These are phyloP conservation scores for Chrysoporthe deuterocubensis DNA, from an alignment of 2,329 filamentous ascomycete species.

Conservation along the genomic window DNA sequence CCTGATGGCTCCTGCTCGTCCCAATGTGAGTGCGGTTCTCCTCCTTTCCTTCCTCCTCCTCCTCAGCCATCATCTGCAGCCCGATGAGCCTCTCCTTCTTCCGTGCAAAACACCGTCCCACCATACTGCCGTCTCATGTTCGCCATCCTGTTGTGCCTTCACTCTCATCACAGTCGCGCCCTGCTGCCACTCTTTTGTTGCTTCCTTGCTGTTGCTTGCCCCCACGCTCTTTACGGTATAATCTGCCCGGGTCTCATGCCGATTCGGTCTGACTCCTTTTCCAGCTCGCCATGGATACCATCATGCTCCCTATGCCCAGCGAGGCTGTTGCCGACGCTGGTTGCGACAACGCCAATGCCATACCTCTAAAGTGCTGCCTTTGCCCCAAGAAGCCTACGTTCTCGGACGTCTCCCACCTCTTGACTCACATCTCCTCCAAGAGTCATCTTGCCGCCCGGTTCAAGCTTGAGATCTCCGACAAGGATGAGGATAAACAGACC, in stretches of 20 bases:
- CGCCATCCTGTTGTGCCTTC: slow-evolving; percentile 31
- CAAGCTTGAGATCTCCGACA: slow-evolving; percentile 73
- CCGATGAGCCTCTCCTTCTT: slow-evolving; percentile 15
- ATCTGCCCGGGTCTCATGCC: not conserved
- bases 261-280: slow-evolving; percentile 2
- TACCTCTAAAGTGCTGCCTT: slow-evolving; percentile 79
- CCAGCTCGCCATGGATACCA: slow-evolving; percentile 20
- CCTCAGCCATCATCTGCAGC: not conserved
- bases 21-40: not conserved
- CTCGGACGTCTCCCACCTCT: slow-evolving; percentile 87
- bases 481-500: slow-evolving; percentile 63
- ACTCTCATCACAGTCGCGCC: slow-evolving; percentile 36
- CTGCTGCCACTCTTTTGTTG: slow-evolving; percentile 36
- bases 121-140: not conserved
- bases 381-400: slow-evolving; percentile 81
- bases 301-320: not conserved
- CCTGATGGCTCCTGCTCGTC: not conserved
- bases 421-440: slow-evolving; percentile 92
- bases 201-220: slow-evolving; percentile 27
- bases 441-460: slow-evolving; percentile 86
- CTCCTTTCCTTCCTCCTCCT: not conserved
- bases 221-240: slow-evolving; percentile 5
- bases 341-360: slow-evolving; percentile 36
- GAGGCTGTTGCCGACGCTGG: slow-evolving; percentile 8
- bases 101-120: not conserved